Evolutionary conservation across 441 rosid species (phyloP).

Genomic region (Syzygium syzygioides): DNA sequence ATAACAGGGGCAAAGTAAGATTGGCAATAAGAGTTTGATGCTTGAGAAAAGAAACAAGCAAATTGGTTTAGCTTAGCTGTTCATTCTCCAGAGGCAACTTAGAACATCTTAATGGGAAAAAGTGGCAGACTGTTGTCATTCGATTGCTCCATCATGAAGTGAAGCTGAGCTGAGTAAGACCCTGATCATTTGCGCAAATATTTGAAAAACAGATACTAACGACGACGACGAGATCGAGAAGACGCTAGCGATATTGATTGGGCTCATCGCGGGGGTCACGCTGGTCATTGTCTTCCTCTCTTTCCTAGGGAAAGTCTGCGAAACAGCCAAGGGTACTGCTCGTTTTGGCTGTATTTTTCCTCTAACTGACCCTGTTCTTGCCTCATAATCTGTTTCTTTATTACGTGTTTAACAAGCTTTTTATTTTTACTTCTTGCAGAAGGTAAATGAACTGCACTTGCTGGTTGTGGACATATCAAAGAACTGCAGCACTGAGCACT

Average conservation of each 20-base stretch:
- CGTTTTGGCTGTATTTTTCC: background rate
- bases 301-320: conserved; percentile 52
- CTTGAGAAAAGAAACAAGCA: background rate
- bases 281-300: conserved; percentile 63
- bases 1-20: background rate
- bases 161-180: background rate
- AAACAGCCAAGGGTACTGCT: conserved; percentile 43
- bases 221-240: conserved; percentile 55
- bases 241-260: conserved; percentile 76
- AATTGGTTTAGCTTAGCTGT: background rate
- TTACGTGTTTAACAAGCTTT: background rate
- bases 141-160: background rate
- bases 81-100: background rate
- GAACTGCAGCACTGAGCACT: background rate
- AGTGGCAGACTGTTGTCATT: background rate
- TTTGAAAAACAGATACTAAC: conserved; percentile 17
- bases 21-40: background rate
- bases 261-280: conserved; percentile 69
- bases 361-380: background rate
- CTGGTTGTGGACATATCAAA: background rate
- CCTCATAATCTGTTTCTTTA: background rate
- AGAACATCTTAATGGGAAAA: background rate
- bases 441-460: background rate
- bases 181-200: background rate
- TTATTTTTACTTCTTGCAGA: background rate